Conservation (phyloP, 2,329 filamentous ascomycete genomes). For the Aspergillus proliferans region DNA sequence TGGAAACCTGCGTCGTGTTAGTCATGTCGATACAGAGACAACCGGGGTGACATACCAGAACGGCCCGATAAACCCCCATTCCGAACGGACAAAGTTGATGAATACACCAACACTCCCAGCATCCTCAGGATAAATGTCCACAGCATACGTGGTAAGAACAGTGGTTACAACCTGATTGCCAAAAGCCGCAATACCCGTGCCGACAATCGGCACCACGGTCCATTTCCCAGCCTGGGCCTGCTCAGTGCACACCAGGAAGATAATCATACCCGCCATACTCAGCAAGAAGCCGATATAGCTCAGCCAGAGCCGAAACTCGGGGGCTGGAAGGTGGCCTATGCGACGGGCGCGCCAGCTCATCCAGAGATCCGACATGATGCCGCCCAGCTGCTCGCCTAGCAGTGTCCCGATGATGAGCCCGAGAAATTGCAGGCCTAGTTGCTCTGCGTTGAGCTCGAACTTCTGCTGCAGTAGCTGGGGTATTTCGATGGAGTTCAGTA, state of each 20-base stretch:
- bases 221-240: conserved; percentile 41
- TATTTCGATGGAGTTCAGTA: conserved; percentile 54
- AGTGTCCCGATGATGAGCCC: conserved; percentile 53
- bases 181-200: conserved; percentile 47
- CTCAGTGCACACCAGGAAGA: conserved; percentile 51
- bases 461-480: conserved; percentile 52
- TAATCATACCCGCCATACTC: conserved; percentile 48
- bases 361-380: conserved; percentile 50
- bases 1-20: conserved; percentile 19
- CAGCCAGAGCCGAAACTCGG: conserved; percentile 54
- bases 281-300: conserved; percentile 49
- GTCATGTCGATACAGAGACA: neutral
- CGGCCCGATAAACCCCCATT: conserved; percentile 31
- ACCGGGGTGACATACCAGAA: conserved; percentile 22
- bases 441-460: conserved; percentile 53
- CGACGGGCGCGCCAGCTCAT: conserved; percentile 40
- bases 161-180: conserved; percentile 60
- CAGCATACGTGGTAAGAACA: conserved; percentile 53
- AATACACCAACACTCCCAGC: conserved; percentile 54
- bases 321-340: conserved; percentile 34
- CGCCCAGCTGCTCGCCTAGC: conserved; percentile 55
- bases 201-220: conserved; percentile 53
- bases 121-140: conserved; percentile 52
- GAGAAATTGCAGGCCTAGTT: conserved; percentile 55
- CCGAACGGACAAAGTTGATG: conserved; percentile 48